Percentiles rank a stretch among this genome's conserved stretches.
Conservation (phyloP, 2,329 filamentous ascomycete genomes). For the Fusarium burgessii region DNA sequence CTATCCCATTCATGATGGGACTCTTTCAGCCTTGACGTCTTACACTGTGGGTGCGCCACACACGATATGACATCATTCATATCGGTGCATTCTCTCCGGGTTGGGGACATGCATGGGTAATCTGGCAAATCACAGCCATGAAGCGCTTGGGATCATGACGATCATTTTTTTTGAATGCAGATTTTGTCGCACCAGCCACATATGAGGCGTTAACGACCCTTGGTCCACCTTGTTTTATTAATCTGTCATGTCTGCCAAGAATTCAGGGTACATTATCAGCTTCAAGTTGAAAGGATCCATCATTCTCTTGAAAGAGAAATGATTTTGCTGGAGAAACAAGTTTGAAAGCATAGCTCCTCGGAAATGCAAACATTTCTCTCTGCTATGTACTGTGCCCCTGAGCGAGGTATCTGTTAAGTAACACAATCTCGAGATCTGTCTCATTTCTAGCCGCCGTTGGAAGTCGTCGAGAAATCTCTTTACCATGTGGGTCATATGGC, state of each 20-base stretch:
- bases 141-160: conserved; percentile 8
- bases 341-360: background rate
- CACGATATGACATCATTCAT: conserved; percentile 39
- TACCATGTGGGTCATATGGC: conserved; percentile 5
- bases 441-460: background rate
- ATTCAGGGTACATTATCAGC: background rate
- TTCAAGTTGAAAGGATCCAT: background rate
- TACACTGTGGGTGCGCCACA: conserved; percentile 40
- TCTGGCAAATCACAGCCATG: conserved; percentile 26
- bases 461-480: conserved; percentile 2
- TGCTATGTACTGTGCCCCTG: background rate
- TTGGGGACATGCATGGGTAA: background rate
- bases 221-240: background rate
- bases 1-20: background rate
- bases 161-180: conserved; percentile 21
- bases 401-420: background rate
- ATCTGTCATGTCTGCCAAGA: background rate
- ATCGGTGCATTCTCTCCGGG: conserved; percentile 38
- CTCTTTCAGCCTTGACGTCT: background rate
- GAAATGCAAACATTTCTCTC: background rate
- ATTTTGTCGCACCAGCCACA: conserved; percentile 30
- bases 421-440: background rate
- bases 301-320: background rate
- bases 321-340: background rate
- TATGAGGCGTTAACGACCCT: conserved; percentile 7